phyloP scores from a whole-genome alignment of 805 yeast species.

The Metschnikowia arizonensis region DNA sequence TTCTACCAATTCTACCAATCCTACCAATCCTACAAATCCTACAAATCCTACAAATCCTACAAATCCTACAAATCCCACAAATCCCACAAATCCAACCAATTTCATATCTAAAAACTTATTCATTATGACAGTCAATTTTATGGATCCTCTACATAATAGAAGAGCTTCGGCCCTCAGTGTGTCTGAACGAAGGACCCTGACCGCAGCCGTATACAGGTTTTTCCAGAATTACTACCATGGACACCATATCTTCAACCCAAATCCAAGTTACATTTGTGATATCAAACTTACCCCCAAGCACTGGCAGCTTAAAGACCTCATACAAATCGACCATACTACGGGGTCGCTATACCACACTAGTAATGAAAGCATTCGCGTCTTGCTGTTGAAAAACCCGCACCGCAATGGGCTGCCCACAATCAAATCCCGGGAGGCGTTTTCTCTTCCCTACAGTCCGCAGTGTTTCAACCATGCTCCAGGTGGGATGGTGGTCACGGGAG shows the following conservation, averaged over 20 bases:
- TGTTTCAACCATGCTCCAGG: constrained; percentile 57
- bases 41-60: too few species aligned
- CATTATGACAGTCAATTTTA: constrained; percentile 1
- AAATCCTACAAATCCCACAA: too few species aligned
- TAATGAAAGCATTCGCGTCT: constrained; percentile 44
- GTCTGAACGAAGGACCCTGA: constrained; percentile 6
- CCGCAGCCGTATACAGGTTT: constrained; percentile 22
- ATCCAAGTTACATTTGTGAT: constrained; percentile 32
- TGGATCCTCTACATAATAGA: constrained; percentile 1
- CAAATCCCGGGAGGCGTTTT: constrained; percentile 9
- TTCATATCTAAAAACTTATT: too few species aligned
- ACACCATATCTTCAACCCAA: constrained; percentile 33
- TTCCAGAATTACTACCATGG: constrained; percentile 43
- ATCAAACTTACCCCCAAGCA: constrained; percentile 41
- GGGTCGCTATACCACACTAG: constrained; percentile 55
- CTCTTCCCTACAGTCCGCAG: constrained; percentile 61
- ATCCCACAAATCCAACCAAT: too few species aligned
- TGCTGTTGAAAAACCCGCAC: constrained; percentile 7
- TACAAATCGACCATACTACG: constrained; percentile 45
- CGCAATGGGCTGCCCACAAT: constrained; percentile 2
- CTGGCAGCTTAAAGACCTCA: constrained; percentile 81
- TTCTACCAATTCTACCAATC: too few species aligned
- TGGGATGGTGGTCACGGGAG: constrained; percentile 49
- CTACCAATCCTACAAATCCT: too few species aligned
- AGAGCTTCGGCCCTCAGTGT: constrained; percentile 1